Percentiles rank a stretch among this genome's conserved stretches.
Conservation (phyloP, 2,329 filamentous ascomycete genomes). For the Thermothelomyces thermophilus region DNA sequence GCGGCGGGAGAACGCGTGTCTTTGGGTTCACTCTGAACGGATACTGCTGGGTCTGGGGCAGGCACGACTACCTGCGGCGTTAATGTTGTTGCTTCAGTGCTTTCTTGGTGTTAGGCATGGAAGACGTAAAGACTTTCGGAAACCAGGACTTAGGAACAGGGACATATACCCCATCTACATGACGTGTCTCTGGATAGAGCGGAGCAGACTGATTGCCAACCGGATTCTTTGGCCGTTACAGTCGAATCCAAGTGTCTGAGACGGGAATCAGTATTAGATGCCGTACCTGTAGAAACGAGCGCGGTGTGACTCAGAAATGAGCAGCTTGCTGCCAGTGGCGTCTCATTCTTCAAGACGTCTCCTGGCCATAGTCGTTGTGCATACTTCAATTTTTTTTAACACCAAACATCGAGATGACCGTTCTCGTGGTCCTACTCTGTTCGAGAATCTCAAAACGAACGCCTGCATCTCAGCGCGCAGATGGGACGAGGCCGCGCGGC, state of each 20-base stretch:
- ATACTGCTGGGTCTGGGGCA: background rate
- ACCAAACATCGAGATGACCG: no score
- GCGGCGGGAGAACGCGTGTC: background rate
- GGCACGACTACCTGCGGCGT: background rate
- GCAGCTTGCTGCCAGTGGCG: no score
- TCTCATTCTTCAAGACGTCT: no score
- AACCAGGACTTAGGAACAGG: constrained; percentile 4
- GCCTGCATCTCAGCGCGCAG: background rate
- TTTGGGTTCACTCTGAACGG: background rate
- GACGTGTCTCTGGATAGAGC: background rate
- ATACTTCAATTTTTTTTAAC: no score
- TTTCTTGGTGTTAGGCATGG: background rate
- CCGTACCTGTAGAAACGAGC: no score
- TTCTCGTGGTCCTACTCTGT: no score
- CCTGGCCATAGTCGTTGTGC: no score
- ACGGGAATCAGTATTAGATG: no score
- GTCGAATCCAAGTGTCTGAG: no score
- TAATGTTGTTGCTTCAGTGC: background rate
- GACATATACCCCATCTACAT: constrained; percentile 7
- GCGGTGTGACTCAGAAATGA: no score
- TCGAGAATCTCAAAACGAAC: background rate
- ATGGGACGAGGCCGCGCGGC: no score
- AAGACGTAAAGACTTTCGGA: background rate
- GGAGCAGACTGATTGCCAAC: background rate
- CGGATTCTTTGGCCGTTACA: no score